Evolutionary conservation across 306 rosid species (phyloP), one percentile per base, ranked within the genome.

Genomic region (Sesbania bispinosa): DNA sequence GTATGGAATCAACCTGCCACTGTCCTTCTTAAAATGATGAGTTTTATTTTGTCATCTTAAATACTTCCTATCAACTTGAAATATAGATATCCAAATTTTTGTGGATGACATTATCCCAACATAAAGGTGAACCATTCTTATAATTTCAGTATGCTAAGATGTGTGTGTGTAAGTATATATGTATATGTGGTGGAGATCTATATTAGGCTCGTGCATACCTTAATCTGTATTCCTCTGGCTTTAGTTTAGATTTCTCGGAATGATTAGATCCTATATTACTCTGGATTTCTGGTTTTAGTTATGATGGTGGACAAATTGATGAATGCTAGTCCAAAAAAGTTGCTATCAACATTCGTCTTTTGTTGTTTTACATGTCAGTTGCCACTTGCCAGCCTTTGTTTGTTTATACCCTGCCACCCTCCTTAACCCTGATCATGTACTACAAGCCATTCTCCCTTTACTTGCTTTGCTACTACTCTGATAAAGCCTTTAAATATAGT

Each of bases 91-190:
- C 27, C 24, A 30, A 75, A 33, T 60, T 57, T 13, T 45, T 35
- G 39, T 60, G 23, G 10, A 50, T 30, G 48, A 32, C 48, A 41
- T 51, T 60, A 33, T 26, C 26, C 47, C 70, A 24, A 62, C 69
- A 45, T 13, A 18, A 63, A 57, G 53, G 3, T 50, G 23, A 58
- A 57, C 27, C 5, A 29, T 18, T 71, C 21, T 9, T 9, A n/a
- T 24, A 7, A 59, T 32, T n/a, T 63, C 26, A 62, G 73, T 33
- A 33, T 50, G 35, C 61, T 11, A 11, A 68, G 50, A 67, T 68
- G 20, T 19, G 21, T 11, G 15, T 15, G 1, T 47, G 73, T n/a
- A n/a, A n/a, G n/a, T n/a, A n/a, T n/a, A n/a, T n/a, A n/a, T n/a
- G 20, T 19, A 35, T 11, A 27, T 15, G 1, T 47, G 73, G 32